phyloP scores from a whole-genome alignment of 202 grass and related monocot genomes.

The Musa balbisiana region DNA sequence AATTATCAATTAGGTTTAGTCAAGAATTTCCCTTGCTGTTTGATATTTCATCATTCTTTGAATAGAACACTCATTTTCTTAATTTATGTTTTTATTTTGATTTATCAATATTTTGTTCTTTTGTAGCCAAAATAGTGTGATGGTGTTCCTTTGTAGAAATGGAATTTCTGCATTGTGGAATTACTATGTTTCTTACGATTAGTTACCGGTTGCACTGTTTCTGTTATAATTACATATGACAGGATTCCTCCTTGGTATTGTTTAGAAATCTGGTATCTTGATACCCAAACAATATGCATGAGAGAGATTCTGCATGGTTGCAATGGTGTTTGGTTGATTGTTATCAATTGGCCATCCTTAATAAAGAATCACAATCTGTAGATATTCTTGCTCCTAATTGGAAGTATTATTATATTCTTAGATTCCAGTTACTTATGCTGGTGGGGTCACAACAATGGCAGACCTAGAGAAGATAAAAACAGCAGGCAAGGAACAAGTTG shows the following conservation, averaged over 20 bases:
- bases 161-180: not conserved
- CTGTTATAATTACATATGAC: no score
- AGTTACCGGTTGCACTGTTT: no score
- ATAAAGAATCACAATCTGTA: not conserved
- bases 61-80: not conserved
- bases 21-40: not conserved
- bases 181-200: no score
- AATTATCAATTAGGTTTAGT: not conserved
- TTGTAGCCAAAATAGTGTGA: not conserved
- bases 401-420: constrained; percentile 20
- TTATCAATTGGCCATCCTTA: not conserved
- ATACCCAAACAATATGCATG: not conserved
- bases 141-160: not conserved
- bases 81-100: not conserved
- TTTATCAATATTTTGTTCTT: not conserved
- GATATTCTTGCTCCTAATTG: not conserved
- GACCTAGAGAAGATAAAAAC: constrained; percentile 83
- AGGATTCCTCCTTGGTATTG: not conserved
- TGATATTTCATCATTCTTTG: not conserved
- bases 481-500: constrained; percentile 53
- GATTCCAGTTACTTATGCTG: constrained; percentile 81
- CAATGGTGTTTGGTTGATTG: not conserved
- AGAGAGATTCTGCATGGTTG: not conserved
- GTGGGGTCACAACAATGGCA: constrained; percentile 71
- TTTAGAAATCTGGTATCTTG: not conserved